A percentile compares a stretch with the other conserved stretches of the same genome.
phyloP scores from a whole-genome alignment of 1,139 yeast genomes.

The Candida dubliniensis region DNA sequence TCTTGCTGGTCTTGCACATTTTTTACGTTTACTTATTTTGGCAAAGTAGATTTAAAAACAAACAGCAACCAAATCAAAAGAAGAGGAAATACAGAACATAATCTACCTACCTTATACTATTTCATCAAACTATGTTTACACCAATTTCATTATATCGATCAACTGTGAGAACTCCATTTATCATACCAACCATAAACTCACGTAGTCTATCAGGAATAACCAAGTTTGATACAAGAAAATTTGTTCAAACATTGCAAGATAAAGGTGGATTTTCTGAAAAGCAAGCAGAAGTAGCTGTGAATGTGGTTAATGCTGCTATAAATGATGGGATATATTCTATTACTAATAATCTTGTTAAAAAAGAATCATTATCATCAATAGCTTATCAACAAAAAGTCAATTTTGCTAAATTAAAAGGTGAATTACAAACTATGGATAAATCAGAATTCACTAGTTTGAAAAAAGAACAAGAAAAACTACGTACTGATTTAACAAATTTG shows the following conservation, averaged over 20 bases:
- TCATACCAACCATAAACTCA: neutral
- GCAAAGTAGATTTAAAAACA: no score
- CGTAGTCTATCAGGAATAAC: constrained; percentile 36
- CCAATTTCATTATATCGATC: no score
- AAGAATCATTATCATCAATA: constrained; percentile 77
- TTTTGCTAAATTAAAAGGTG: constrained; percentile 91
- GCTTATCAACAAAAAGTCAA: constrained; percentile 96
- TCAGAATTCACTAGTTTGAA: constrained; percentile 79
- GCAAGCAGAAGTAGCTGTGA: constrained; percentile 82
- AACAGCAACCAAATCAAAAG: no score
- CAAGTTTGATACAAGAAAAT: constrained; percentile 75
- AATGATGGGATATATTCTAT: constrained; percentile 80
- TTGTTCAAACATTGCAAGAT: constrained; percentile 64
- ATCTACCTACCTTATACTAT: no score
- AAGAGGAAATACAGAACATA: no score
- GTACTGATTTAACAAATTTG: constrained; percentile 83
- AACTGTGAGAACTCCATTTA: no score
- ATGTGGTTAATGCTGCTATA: constrained; percentile 71
- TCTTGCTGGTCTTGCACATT: no score
- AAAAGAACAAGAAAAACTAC: constrained; percentile 83
- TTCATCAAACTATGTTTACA: no score
- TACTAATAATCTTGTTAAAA: constrained; percentile 73
- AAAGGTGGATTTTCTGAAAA: constrained; percentile 69
- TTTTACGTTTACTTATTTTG: no score
- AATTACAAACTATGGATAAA: constrained; percentile 82